phyloP scores from a whole-genome alignment of 257 asterid genomes.

The Petrea volubilis region DNA sequence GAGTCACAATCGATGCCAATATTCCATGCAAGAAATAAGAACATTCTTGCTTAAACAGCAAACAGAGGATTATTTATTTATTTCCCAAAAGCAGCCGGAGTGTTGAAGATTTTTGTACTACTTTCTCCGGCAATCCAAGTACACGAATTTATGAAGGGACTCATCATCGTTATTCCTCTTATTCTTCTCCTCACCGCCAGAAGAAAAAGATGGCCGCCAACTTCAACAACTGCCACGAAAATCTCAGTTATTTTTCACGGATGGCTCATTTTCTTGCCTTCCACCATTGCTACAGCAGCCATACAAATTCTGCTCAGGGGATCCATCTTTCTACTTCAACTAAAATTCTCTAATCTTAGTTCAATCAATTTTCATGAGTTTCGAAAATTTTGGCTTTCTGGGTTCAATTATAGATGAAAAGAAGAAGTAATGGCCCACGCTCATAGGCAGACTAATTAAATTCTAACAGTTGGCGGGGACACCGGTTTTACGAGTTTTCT shows the following conservation, averaged over 20 bases:
- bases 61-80: background rate
- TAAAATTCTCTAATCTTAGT: too few species aligned
- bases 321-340: conserved; percentile 16
- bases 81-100: too few species aligned
- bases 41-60: background rate
- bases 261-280: conserved; percentile 8
- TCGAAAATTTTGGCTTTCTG: background rate
- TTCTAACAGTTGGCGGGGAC: conserved; percentile 33
- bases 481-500: conserved; percentile 31
- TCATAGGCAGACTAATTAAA: conserved; percentile 6
- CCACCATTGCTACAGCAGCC: conserved; percentile 22
- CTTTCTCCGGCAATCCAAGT: conserved; percentile 36
- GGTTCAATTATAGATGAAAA: background rate
- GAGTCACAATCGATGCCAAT: background rate
- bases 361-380: background rate
- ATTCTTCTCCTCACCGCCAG: conserved; percentile 3
- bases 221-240: background rate
- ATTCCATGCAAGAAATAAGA: background rate
- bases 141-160: conserved; percentile 32
- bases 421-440: background rate
- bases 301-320: conserved; percentile 29
- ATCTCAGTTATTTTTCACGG: background rate
- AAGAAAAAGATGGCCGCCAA: background rate
- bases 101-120: background rate
- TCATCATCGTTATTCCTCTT: conserved; percentile 27